Conservation (phyloP, 768 basidiomycete species). For the Amyloporia xantha region DNA sequence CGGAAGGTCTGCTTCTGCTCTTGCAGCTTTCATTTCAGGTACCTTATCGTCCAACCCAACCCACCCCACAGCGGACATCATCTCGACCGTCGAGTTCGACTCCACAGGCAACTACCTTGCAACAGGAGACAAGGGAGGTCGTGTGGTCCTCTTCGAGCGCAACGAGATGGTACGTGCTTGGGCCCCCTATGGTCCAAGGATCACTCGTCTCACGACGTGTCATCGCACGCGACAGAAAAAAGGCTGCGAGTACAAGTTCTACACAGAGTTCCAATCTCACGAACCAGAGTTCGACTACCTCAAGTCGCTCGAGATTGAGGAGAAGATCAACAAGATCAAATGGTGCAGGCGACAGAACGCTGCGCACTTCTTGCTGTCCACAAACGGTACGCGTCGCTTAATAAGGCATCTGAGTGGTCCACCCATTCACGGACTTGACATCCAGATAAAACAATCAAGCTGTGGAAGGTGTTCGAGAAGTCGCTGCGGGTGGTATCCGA, state of each 20-base stretch:
- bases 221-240: constrained; percentile 65
- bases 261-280: constrained; percentile 99
- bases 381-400: constrained; percentile 82
- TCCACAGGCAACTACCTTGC: constrained; percentile 99
- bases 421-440: no score
- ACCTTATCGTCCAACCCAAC: constrained; percentile 19
- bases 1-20: constrained; percentile 65
- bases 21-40: constrained; percentile 10
- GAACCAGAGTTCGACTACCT: constrained; percentile 99
- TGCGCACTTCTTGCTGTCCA: constrained; percentile 94
- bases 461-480: constrained; percentile 99
- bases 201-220: not conserved
- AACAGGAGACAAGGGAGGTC: constrained; percentile 98
- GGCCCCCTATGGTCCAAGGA: constrained; percentile 4
- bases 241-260: constrained; percentile 99
- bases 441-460: constrained; percentile 98
- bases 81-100: constrained; percentile 99
- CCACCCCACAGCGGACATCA: constrained; percentile 83
- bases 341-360: constrained; percentile 99
- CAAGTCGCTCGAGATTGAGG: constrained; percentile 99
- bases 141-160: constrained; percentile 97
- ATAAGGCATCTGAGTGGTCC: no score
- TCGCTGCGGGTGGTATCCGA: constrained; percentile 92
- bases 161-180: constrained; percentile 78
- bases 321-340: constrained; percentile 99